Base-by-base conservation (phyloP, 164 flowering plant genomes). In the Macadamia integrifolia region DNA sequence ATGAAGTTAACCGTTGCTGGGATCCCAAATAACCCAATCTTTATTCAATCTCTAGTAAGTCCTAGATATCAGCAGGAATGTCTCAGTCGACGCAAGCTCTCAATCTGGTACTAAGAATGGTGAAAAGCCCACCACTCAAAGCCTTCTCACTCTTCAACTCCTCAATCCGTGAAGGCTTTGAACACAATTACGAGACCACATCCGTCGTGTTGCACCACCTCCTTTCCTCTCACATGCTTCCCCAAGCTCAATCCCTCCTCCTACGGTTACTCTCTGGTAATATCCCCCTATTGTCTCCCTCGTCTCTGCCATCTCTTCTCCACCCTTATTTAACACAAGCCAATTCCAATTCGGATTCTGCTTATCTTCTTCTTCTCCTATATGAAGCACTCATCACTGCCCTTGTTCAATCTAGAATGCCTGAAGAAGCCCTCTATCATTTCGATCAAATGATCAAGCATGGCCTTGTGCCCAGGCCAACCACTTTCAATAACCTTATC, bases 71-170 rank as follows among this genome's bases (percentile, higher is more conserved):
- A 14, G 13, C 15, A 40, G 64, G 63, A 61, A 72, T 71, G 78
- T 58, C 66, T 3, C 76, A 61, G 69, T 55, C 59, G 28, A 60
- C 35, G 43, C 74, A 67, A 66, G 74, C 75, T 48, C 58, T 69
- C 29, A 3, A 62, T 61, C 68, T 81, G 49, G 61, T 83, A 28
- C 79, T 71, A 43, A 84, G 73, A 72, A 72, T 87, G 82, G 80
- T 85, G 80, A 87, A 87, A 77, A 35, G 14, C 70, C 96, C 96
- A 30, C 91, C 91, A 12, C 68, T 71, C 23, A 74, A 80, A 75
- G 86, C 96, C 1, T 75, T 84, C 55, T 78, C 85, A 0, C 71
- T 90, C 74, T 82, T 84, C 80, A 69, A 76, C 43, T 66, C 86
- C 12, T 76, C 82, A 43, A 73, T 62, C n/a, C 53, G 66, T 6